Evolutionary conservation across 148 eudicot genomes (phyloP), one percentile per base, ranked within the genome.

Genomic region (Heliosperma pusillum): DNA sequence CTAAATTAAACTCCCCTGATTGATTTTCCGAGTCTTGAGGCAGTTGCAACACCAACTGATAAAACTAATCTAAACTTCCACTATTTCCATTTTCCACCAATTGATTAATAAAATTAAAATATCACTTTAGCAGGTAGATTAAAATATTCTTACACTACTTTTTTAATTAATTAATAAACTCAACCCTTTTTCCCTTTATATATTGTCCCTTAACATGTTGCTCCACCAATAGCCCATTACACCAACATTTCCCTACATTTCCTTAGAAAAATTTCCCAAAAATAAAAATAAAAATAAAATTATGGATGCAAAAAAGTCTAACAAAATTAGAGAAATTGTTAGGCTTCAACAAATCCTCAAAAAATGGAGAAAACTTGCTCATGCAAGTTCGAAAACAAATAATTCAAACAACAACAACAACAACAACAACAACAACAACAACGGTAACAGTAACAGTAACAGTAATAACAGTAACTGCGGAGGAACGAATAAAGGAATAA

Each of bases 271-370:
- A 36, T 21, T 1, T 62, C 27, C 17, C 22, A 58, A 71, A 22
- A 66, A n/a, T n/a, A n/a, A n/a, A n/a, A n/a, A n/a, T n/a, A n/a
- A 30, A 6, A 67, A 3, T 33, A 33, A 62, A n/a, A 21, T 12
- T 57, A 88, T 88, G 91, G 91, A 88, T 70, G 66, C 84, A 71
- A 90, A 85, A 77, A 90, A 88, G 79, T 86, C 89, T 7, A 91
- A 89, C 86, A 94, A 94, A 84, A 94, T 94, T 70, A 82, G 88
- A 29, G 97, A 92, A 36, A 89, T 94, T 27, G 98, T 91, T 11
- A 87, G 93, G 83, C 93, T 94, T 71, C 93, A 89, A 72, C 93
- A 82, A 53, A 82, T 91, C 73, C 85, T 90, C 20, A 94, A 86
- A 78, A 94, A 92, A 69, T 94, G 98, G 98, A 90, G 87, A 70